A percentile compares a stretch with the other conserved stretches of the same genome.
phyloP scores from a whole-genome alignment of 768 basidiomycete genomes.

The Hydnomerulius pinastri region DNA sequence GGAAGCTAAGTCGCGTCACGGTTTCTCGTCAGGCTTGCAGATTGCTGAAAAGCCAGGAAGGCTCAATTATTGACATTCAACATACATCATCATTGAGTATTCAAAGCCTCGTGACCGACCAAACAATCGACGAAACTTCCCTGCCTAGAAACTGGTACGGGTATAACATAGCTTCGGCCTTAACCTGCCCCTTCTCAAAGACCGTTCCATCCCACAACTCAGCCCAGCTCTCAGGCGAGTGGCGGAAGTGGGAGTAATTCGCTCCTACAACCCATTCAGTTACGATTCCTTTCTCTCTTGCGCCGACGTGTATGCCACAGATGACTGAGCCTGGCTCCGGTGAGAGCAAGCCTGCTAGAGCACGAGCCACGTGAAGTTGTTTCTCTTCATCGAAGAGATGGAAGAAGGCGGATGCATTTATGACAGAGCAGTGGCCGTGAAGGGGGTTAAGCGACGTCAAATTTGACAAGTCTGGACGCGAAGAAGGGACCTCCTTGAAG shows the following conservation, averaged over 20 bases:
- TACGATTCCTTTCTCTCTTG: background rate
- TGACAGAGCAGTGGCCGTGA: conserved; percentile 45
- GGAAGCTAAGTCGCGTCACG: too few relatives aligned
- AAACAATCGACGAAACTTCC: background rate
- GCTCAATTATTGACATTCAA: too few relatives aligned
- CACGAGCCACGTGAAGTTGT: conserved; percentile 43
- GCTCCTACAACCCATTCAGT: background rate
- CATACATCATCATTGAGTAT: too few relatives aligned
- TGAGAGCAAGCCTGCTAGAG: conserved; percentile 43
- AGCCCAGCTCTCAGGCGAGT: conserved; percentile 34
- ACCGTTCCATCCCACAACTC: conserved; percentile 37
- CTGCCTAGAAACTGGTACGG: background rate
- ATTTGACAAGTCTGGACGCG: conserved; percentile 25
- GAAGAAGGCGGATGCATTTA: conserved; percentile 50
- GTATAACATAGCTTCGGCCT: conserved; percentile 21
- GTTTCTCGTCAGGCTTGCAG: too few relatives aligned
- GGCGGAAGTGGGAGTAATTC: conserved; percentile 20
- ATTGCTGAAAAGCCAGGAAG: too few relatives aligned
- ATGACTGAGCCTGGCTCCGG: conserved; percentile 46
- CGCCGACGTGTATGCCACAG: conserved; percentile 43
- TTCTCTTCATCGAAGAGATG: conserved; percentile 45
- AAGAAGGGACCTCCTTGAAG: conserved; percentile 17
- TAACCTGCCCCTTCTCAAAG: conserved; percentile 32
- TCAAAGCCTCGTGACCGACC: conserved; percentile 1
- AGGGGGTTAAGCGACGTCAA: conserved; percentile 46